Evolutionary conservation across 2,329 filamentous ascomycete genomes (phyloP), one percentile per base, ranked within the genome.

Genomic region (Exophiala sp.): DNA sequence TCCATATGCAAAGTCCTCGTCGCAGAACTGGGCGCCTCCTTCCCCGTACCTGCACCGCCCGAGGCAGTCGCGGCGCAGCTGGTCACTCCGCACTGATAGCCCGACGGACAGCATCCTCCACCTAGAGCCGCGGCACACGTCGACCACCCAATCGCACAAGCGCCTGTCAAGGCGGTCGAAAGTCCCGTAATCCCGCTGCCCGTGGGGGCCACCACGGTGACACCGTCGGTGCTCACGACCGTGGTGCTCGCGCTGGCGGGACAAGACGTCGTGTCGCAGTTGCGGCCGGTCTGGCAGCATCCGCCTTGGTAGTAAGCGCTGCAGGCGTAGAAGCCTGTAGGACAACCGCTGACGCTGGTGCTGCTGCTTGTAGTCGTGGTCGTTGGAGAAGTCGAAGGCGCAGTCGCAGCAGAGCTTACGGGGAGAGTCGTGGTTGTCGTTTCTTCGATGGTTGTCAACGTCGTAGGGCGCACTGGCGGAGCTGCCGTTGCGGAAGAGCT

Each of bases 321-420:
- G 71, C 92, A 97, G 47, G 89, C 86, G 70, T 97, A 97, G 76
- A 91, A 97, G 2, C 91, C 91, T 0, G 86, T 91, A 0, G 92
- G 92, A 64, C 92, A 97, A 63, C 79, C 65, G 7, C 69, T 70
- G 12, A 65, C 62, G 3, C 62, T 66, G 44, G 64, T 58, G 39
- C 41, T 32, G 9, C 18, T 24, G 41, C 20, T 43, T 24, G 41
- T 10, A 16, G 14, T 20, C 21, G 40, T 42, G 14, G 14, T 42
- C 12, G 40, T 42, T 9, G 18, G 21, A 8, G 65, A 52, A 42
- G 68, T 62, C 32, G 62, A 65, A 5, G 64, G 62, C 1, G 75
- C 67, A 10, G 75, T 69, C 24, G 72, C 70, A 5, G 69, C 68
- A 5, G 66, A 62, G 1, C 70, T 71, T 10, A 64, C 14, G 53